Base-by-base conservation (phyloP, 192 early-diverging fungal species). In the Coemansia sp. region DNA sequence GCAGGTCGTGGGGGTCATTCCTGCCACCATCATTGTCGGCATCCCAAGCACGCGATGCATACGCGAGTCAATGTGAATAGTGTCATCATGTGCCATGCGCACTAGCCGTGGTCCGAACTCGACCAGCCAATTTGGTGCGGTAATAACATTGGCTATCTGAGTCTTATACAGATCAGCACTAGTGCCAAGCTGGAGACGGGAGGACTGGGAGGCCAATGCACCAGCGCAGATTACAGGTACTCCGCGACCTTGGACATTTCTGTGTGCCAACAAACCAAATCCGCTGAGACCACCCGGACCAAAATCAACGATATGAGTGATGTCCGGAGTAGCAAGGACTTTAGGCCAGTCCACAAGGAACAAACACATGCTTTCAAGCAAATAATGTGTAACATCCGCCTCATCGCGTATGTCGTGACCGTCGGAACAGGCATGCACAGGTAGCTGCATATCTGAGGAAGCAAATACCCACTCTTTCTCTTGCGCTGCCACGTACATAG, bases 251-350 rank as follows among this genome's bases (percentile, higher is more conserved):
- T 95, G 93, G 72, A 91, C 87, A 84, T 94, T 95, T 53, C 90
- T 88, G 78, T 89, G 83, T 20, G 93, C 93, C 63, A 95, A 75
- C 51, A 83, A 74, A 31, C 94, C 95, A 68, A 98, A 90, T 14
- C 94, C 94, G 4, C 86, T 87, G 8, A 89, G 66, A 10, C 93
- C 92, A 31, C 93, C 93, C 0, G 95, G 93, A 17, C 96, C 94
- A 83, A 96, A 98, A 78, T 98, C 96, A 23, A 98, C 85, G 20
- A 96, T 86, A 77, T 98, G 96, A 9, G 94, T 93, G 65, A 86
- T 82, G 6, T 25, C 84, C 8, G 78, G 56, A 30, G 72, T 74
- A 22, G 76, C 81, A n/a, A 86, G 80, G 14, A 85, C 72, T 67
- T 32, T 77, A 71, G 79, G 90, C 94, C 67, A 91, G 73, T 72